phyloP scores from a whole-genome alignment of 2,329 filamentous ascomycete genomes.

The Fusarium scirpi region DNA sequence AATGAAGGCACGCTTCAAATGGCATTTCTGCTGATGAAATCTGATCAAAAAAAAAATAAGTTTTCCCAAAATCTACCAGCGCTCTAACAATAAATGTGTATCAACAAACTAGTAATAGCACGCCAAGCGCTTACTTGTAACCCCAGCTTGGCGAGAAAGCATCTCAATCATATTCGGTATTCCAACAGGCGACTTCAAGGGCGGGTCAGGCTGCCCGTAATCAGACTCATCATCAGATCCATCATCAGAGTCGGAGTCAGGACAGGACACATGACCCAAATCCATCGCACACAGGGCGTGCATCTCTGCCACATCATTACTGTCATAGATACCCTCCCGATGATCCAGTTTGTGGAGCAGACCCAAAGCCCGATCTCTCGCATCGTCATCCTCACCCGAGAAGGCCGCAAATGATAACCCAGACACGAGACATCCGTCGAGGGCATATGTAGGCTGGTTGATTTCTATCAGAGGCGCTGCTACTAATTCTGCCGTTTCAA shows the following conservation, averaged over 20 bases:
- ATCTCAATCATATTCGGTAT: conserved; percentile 12
- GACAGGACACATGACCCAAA: not conserved
- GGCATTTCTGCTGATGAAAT: not conserved
- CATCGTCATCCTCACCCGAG: not conserved
- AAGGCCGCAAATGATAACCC: conserved; percentile 5
- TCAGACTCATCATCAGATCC: not conserved
- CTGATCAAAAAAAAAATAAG: not conserved
- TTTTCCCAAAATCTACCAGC: too few relatives aligned
- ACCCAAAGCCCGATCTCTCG: not conserved
- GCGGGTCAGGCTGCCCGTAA: not conserved
- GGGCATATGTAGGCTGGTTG: not conserved
- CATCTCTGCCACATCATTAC: conserved; percentile 22
- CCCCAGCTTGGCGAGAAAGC: not conserved
- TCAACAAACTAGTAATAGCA: not conserved
- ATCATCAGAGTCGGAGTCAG: not conserved
- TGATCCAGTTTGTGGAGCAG: not conserved
- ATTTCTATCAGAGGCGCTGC: not conserved
- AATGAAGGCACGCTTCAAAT: not conserved
- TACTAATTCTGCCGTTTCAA: conserved; percentile 4
- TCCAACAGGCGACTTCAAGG: not conserved
- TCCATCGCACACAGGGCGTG: not conserved
- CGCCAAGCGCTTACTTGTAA: not conserved
- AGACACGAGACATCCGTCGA: not conserved
- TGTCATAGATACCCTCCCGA: conserved; percentile 14
- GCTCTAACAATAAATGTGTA: too few relatives aligned